Evolutionary conservation across 2,329 filamentous ascomycete genomes (phyloP).

Genomic region (Ploettnerulaceae sp.): DNA sequence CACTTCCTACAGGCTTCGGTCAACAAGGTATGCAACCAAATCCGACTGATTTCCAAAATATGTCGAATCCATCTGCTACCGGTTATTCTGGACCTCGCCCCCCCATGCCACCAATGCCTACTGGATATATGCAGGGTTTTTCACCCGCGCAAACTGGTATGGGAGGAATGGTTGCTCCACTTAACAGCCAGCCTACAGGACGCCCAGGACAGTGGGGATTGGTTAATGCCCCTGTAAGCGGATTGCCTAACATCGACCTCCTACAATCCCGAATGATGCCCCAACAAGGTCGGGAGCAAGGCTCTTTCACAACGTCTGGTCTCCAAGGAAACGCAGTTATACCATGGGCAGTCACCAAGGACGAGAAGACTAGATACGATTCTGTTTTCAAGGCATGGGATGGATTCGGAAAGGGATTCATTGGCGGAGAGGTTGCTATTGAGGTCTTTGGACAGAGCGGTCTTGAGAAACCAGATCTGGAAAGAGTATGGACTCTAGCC

Average conservation of each 20-base stretch:
- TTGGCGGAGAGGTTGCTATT: constrained; percentile 86
- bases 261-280: constrained; percentile 96
- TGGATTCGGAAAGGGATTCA: constrained; percentile 86
- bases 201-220: constrained; percentile 96
- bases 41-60: constrained; percentile 64
- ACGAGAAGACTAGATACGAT: constrained; percentile 96
- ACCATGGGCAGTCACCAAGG: constrained; percentile 97
- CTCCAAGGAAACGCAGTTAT: constrained; percentile 92
- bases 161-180: constrained; percentile 45
- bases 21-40: constrained; percentile 60
- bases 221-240: constrained; percentile 85
- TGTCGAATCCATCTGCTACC: constrained; percentile 65
- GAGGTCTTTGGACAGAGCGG: constrained; percentile 98
- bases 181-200: constrained; percentile 94
- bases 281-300: constrained; percentile 82
- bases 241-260: constrained; percentile 89
- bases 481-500: constrained; percentile 89
- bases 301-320: constrained; percentile 76
- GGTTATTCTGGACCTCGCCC: constrained; percentile 77
- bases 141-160: constrained; percentile 62
- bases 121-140: constrained; percentile 56
- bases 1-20: constrained; percentile 48
- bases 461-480: constrained; percentile 81
- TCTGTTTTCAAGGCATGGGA: constrained; percentile 95
- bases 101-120: constrained; percentile 80